Conservation (phyloP, 139 green algal genomes). For the Volvox africanus region DNA sequence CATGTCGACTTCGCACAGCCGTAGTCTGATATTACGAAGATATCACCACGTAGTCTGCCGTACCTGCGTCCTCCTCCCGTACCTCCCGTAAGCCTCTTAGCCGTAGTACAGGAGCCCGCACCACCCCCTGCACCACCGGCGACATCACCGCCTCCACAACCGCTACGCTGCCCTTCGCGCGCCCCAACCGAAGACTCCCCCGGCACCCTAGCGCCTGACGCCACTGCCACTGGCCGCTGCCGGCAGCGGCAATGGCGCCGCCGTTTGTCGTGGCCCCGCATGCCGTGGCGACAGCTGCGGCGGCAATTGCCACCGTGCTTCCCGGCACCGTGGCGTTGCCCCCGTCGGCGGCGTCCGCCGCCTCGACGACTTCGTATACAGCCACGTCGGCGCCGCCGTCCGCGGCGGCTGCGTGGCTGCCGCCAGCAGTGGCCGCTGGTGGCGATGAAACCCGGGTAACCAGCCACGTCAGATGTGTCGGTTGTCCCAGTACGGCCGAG, state of each 20-base stretch:
- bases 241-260: not conserved
- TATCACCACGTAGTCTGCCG: conserved; percentile 12
- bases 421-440: not conserved
- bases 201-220: conserved; percentile 35
- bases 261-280: not conserved
- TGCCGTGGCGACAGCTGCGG: not conserved
- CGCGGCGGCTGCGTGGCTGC: not conserved
- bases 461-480: conserved; percentile 38
- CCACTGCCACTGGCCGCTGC: conserved; percentile 9
- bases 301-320: not conserved
- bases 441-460: conserved; percentile 24
- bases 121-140: conserved; percentile 20
- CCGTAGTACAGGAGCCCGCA: conserved; percentile 24
- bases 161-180: conserved; percentile 35
- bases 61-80: conserved; percentile 8
- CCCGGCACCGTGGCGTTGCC: not conserved
- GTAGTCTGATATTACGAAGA: not conserved
- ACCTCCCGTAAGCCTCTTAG: conserved; percentile 48
- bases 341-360: not conserved
- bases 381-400: conserved; percentile 8
- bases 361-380: conserved; percentile 34
- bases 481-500: conserved; percentile 9
- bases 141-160: conserved; percentile 49
- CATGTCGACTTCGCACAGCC: no score
- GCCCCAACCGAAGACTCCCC: conserved; percentile 39